These are phyloP conservation scores for Boletus huronensis DNA, from an alignment of 768 basidiomycete genomes.

Conservation along the genomic window DNA sequence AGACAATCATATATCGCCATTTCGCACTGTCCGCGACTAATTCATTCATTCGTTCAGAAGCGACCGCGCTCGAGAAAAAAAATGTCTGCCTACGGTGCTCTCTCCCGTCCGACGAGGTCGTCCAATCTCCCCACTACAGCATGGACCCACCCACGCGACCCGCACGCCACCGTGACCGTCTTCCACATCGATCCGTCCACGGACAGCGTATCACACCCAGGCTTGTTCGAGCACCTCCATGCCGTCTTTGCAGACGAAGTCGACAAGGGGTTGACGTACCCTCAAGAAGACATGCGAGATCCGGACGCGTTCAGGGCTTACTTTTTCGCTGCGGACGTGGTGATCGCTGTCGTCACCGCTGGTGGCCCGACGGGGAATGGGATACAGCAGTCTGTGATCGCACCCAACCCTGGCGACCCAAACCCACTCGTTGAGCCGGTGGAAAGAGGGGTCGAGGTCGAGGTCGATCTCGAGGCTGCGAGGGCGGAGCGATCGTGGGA, in stretches of 20 bases:
- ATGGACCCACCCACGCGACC: slow-evolving; percentile 38
- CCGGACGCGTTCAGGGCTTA: slow-evolving; percentile 63
- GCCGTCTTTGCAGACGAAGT: slow-evolving; percentile 68
- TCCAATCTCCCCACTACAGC: slow-evolving; percentile 44
- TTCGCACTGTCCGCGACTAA: neutral
- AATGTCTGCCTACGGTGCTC: slow-evolving; percentile 73
- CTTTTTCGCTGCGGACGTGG: slow-evolving; percentile 74
- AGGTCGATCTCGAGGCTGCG: slow-evolving; percentile 40
- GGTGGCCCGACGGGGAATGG: no score
- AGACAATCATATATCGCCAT: no score
- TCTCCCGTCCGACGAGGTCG: slow-evolving; percentile 33
- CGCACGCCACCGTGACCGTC: slow-evolving; percentile 24
- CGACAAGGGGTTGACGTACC: slow-evolving; percentile 77
- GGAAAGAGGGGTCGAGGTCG: slow-evolving; percentile 1
- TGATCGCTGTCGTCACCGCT: slow-evolving; percentile 54
- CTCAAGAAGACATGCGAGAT: slow-evolving; percentile 64
- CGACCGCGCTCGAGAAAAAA: neutral
- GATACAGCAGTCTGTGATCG: no score
- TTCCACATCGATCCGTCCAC: slow-evolving; percentile 36
- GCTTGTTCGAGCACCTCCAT: slow-evolving; percentile 60
- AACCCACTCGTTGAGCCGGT: neutral
- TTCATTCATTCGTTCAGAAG: neutral
- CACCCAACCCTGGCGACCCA: no score
- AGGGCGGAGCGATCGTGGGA: slow-evolving; percentile 56
- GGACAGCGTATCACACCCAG: slow-evolving; percentile 35